Base-by-base conservation (phyloP, 495 filamentous ascomycete species). In the Stereocaulon alpinum region DNA sequence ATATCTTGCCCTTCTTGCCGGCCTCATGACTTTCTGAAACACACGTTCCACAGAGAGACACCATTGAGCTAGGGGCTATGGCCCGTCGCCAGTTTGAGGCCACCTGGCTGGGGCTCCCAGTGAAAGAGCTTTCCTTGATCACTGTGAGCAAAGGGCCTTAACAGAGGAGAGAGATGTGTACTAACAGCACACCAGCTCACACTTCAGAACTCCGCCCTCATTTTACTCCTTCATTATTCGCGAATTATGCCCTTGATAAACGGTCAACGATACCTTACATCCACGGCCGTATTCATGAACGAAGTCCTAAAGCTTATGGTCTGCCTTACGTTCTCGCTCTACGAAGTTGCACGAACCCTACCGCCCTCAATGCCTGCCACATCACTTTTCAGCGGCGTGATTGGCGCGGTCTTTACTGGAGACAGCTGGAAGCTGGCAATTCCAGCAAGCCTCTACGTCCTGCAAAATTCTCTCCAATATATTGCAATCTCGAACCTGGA, bases 381-480 rank as follows among this genome's bases (percentile, higher is more conserved):
- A 3, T 83, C 86, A 24, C 79, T 95, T 24, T 85, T 95, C 71
- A 82, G 81, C 61, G 83, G 88, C 62, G 81, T 97, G n/a, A 85
- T 80, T 64, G 80, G 77, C 49, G 81, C 86, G 15, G 85, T 96
- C 0, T 95, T 96, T 68, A 86, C 87, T 3, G 84, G 86, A n/a
- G 93, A 98, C 64, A 88, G 89, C 65, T 98, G 93, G 93, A 96
- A 96, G 71, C 69, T 98, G 62, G 90, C 89, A 6, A 86, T 97
- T 41, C 92, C 93, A 0, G 93, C 91, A 9, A 78, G 82, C 44
- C 77, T 97, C 3, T 96, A 95, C 67, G 95, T 93, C 0, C 63
- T 96, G 29, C 88, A 96, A 66, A 96, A 95, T 68, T 87, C 85
- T 4, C 73, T 98, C 20, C 89, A 96, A 71, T 98, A 96, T 70